A percentile compares a stretch with the other conserved stretches of the same genome.
Evolutionary conservation across 179 eudicot species (phyloP).

Genomic region (Beta corolliflora): DNA sequence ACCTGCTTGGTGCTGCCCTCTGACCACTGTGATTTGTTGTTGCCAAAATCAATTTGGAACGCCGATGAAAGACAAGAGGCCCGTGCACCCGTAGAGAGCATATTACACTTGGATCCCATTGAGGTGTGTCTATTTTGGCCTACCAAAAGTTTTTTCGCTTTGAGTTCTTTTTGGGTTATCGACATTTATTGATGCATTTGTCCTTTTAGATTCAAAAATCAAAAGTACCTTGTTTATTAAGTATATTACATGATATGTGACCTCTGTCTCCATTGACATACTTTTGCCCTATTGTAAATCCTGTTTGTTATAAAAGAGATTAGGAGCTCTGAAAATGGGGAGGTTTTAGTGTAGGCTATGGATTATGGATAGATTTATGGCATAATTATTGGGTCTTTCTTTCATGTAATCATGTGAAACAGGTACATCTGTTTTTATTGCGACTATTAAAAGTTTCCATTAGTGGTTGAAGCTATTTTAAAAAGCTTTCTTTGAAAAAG

Average conservation of each 20-base stretch:
- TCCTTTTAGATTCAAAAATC: background rate
- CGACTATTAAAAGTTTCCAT: background rate
- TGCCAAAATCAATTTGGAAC: slow-evolving; percentile 86
- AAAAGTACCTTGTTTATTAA: background rate
- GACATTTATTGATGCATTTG: background rate
- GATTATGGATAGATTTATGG: slow-evolving; percentile 1
- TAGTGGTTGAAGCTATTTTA: background rate
- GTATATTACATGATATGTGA: background rate
- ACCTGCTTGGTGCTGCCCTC: slow-evolving; percentile 84
- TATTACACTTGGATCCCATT: slow-evolving; percentile 48
- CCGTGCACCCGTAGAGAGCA: slow-evolving; percentile 71
- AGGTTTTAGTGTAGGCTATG: background rate
- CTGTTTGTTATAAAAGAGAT: background rate
- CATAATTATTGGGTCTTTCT: background rate
- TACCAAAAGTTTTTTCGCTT: no score
- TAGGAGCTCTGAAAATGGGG: background rate
- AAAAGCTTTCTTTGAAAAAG: background rate
- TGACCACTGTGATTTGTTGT: slow-evolving; percentile 56
- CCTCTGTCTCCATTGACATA: background rate
- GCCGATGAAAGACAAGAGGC: slow-evolving; percentile 66
- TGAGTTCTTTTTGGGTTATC: no score
- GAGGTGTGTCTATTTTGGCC: no score
- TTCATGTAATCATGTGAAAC: no score
- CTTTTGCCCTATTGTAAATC: background rate
- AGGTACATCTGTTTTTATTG: no score